Conservation (phyloP, 306 rosid genomes). For the Fagus crenata region DNA sequence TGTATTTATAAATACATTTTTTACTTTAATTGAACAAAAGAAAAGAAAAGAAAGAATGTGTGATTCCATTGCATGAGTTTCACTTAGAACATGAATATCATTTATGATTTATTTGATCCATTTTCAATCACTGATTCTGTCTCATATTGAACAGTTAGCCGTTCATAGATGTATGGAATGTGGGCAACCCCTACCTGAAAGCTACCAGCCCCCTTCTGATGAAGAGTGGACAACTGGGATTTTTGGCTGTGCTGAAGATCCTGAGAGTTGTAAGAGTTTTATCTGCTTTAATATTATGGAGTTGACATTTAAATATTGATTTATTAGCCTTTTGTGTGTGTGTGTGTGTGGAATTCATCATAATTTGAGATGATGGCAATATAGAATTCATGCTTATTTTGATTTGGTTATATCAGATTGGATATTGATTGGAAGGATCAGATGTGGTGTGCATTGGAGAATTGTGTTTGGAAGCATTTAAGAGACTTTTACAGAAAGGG, state of each 20-base stretch:
- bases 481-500: background rate
- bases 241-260: conserved; percentile 61
- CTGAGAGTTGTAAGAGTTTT: conserved; percentile 55
- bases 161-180: conserved; percentile 61
- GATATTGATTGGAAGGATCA: background rate
- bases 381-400: background rate
- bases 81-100: background rate
- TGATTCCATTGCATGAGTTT: background rate
- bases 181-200: conserved; percentile 69
- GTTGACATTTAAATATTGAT: background rate
- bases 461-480: background rate
- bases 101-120: background rate
- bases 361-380: background rate
- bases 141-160: conserved; percentile 40
- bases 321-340: background rate
- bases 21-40: too few species aligned
- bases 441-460: background rate
- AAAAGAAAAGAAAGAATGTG: background rate
- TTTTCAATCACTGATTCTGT: background rate
- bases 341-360: background rate
- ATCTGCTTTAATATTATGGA: background rate
- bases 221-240: conserved; percentile 76
- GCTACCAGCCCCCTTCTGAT: conserved; percentile 70
- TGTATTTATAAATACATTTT: too few species aligned
- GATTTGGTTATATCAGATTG: background rate